Conservation (phyloP, 106 monocot species). For the Dendrobium officinale region DNA sequence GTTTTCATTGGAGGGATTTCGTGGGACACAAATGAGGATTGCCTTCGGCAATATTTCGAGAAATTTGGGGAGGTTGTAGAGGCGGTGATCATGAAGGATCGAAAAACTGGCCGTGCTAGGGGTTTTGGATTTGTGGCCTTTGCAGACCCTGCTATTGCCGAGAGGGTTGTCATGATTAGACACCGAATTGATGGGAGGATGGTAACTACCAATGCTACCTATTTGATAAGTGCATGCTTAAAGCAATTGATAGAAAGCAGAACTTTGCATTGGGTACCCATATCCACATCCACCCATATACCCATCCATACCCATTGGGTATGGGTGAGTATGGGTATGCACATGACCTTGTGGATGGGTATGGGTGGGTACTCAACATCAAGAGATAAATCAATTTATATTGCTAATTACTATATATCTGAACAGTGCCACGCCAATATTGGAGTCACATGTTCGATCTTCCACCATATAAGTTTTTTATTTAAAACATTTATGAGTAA, state of each 20-base stretch:
- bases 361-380: too few relatives aligned
- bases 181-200: slow-evolving; percentile 80
- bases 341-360: too few relatives aligned
- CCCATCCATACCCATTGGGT: too few relatives aligned
- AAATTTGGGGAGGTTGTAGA: slow-evolving; percentile 59
- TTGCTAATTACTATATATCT: too few relatives aligned
- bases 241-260: background rate
- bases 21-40: slow-evolving; percentile 66
- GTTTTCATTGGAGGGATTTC: slow-evolving; percentile 71
- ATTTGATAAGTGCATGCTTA: background rate
- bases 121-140: slow-evolving; percentile 68
- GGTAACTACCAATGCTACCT: slow-evolving; percentile 22
- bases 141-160: slow-evolving; percentile 41
- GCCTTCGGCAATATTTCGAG: slow-evolving; percentile 57
- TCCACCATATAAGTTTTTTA: too few relatives aligned
- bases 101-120: slow-evolving; percentile 56
- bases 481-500: too few relatives aligned
- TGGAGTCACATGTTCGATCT: too few relatives aligned
- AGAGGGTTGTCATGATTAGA: slow-evolving; percentile 63
- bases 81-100: slow-evolving; percentile 69
- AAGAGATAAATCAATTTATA: too few relatives aligned
- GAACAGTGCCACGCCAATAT: too few relatives aligned
- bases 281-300: too few relatives aligned
- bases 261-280: too few relatives aligned
- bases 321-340: too few relatives aligned